Evolutionary conservation across 169 alveolate genomes (phyloP).

Genomic region (Amoebophrya sp.): DNA sequence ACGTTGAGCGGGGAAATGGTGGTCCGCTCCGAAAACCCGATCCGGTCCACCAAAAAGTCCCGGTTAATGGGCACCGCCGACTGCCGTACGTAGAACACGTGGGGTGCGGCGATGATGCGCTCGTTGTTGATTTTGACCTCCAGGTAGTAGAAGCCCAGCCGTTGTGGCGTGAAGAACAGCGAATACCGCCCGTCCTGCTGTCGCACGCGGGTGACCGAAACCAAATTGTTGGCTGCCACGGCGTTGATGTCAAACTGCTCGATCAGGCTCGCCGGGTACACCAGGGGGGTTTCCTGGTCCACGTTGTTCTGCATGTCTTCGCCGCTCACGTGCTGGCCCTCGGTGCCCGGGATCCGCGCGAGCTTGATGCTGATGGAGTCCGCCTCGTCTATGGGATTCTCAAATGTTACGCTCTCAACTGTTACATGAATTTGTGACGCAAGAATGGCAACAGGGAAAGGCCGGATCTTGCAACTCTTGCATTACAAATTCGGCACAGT

Average conservation of each 20-base stretch:
- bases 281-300: background rate
- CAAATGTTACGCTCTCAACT: too few species aligned
- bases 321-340: background rate
- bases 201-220: background rate
- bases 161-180: background rate
- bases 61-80: slow-evolving; percentile 1
- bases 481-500: too few species aligned
- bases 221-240: background rate
- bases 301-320: background rate
- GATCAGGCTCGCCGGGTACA: background rate
- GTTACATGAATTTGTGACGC: too few species aligned
- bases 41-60: background rate
- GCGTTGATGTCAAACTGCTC: background rate
- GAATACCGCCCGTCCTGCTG: background rate
- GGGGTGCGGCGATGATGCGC: background rate
- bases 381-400: too few species aligned
- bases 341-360: background rate
- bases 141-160: background rate
- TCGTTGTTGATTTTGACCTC: background rate
- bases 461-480: too few species aligned
- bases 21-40: background rate
- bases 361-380: background rate
- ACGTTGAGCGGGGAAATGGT: background rate
- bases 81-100: background rate
- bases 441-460: too few species aligned